Conservation (phyloP, 2,329 filamentous ascomycete genomes). For the Bimuria novae-zelandiae region DNA sequence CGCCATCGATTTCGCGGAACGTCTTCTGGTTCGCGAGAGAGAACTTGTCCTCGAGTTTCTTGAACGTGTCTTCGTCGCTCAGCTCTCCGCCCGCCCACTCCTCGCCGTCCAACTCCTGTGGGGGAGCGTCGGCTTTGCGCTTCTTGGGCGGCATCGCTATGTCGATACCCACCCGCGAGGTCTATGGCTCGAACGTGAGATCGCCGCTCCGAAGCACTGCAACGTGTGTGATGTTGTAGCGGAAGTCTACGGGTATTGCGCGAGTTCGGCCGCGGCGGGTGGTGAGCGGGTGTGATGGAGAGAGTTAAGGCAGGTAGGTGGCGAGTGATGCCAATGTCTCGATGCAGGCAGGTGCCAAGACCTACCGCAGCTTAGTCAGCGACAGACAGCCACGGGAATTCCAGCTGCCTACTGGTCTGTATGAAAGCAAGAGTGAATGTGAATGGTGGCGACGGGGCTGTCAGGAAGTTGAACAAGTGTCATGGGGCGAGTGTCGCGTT, state of each 20-base stretch:
- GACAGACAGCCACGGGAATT: not conserved
- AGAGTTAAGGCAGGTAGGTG: not conserved
- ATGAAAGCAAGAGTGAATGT: not conserved
- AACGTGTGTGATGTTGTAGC: not conserved
- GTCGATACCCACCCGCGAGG: constrained; percentile 23
- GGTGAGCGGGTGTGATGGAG: not conserved
- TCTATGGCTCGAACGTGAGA: constrained; percentile 47
- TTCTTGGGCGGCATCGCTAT: constrained; percentile 49
- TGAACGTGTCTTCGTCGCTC: constrained; percentile 55
- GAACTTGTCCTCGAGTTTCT: constrained; percentile 48
- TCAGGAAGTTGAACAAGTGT: too few relatives aligned
- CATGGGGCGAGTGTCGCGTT: not conserved
- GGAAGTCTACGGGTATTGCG: not conserved
- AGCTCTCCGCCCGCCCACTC: constrained; percentile 38
- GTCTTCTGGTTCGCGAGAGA: constrained; percentile 28
- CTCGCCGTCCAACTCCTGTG: constrained; percentile 62
- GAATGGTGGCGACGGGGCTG: not conserved
- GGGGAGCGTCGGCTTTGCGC: constrained; percentile 50
- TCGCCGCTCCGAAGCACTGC: constrained; percentile 21
- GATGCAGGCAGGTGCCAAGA: not conserved
- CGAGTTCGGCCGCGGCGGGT: not conserved
- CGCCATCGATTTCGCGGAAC: constrained; percentile 50
- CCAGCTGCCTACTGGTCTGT: not conserved
- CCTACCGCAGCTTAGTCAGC: not conserved
- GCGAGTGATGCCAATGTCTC: not conserved